Base-by-base conservation (phyloP, 2,329 filamentous ascomycete species). In the Dissoconium aciculare region DNA sequence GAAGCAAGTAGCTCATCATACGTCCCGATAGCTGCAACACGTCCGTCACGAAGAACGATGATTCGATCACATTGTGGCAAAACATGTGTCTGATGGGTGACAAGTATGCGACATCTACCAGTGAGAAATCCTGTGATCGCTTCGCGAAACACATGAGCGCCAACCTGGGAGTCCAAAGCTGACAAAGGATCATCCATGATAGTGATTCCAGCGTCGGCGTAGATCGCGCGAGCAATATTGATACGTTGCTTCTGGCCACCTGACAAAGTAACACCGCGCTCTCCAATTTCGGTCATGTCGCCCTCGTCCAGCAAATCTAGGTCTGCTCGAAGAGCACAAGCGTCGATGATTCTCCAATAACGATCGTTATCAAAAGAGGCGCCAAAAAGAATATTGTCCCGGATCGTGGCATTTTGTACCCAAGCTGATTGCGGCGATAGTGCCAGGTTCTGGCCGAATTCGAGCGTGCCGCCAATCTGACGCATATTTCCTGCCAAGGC, bases 381-480 rank as follows among this genome's bases (percentile, higher is more conserved):
- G 10, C 83, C 83, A 46, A 93, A 93, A 0, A 83, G 54, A 33
- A 94, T 87, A 46, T 93, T 93, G 13, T 91, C 71, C 35, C 71
- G 71, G 3, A 93, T 67, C 1, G 77, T 78, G 0, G 80, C 66
- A 47, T 92, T 93, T 50, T 93, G 83, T 27, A 94, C 89, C 85
- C 85, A 94, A 0, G 85, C 79, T 47, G 89, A 89, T 51, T 94
- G 85, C n/a, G n/a, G n/a, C n/a, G n/a, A n/a, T n/a, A n/a, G n/a
- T n/a, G n/a, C n/a, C n/a, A n/a, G n/a, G n/a, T n/a, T n/a, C n/a
- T n/a, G n/a, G n/a, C n/a, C n/a, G n/a, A n/a, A n/a, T n/a, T n/a
- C n/a, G n/a, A n/a, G n/a, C n/a, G n/a, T n/a, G n/a, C n/a, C n/a
- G n/a, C n/a, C n/a, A n/a, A n/a, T n/a, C n/a, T n/a, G n/a, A n/a